Evolutionary conservation across 148 eudicot genomes (phyloP), one percentile per base, ranked within the genome.

Genomic region (Amaranthus palmeri): DNA sequence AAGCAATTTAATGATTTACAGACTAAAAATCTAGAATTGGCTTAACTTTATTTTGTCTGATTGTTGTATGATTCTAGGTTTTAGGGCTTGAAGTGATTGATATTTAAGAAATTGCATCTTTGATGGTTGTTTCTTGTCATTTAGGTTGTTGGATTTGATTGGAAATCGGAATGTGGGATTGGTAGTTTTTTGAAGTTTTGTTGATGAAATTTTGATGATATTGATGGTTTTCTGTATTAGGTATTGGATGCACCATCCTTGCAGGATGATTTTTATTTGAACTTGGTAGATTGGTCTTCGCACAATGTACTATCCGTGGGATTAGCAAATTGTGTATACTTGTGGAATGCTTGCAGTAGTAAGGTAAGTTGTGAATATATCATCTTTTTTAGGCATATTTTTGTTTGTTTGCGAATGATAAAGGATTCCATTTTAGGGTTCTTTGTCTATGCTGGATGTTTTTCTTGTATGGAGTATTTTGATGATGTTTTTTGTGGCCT

Each of bases 291-390:
- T 68, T 93, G 98, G 98, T 93, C 98, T 56, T 79, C 98, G 1
- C 80, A 83, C 56, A 88, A 93, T 80, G 88, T 93, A 4, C 83
- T 93, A 74, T 83, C 98, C 42, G 98, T 93, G 53, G 98, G 98
- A 61, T 81, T 93, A 80, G 92, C 89, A 1, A 90, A 84, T 70
- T 87, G 92, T 54, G 98, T 93, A 53, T 92, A 93, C 77, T 72
- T 93, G 52, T 93, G 98, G 98, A 91, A 93, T 85, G 98, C 98
- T 73, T 84, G 84, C 64, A 93, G 93, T 81, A 93, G 98, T 79
- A 90, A 93, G 96, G 98, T 93, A 68, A 69, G 70, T 68, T 62
- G 74, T 55, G n/a, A 17, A 45, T 12, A 2, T 50, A 8, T 46
- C 10, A 0, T 12, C 4, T 7, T 41, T 42, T 13, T 15, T 58